Evolutionary conservation across 2,329 filamentous ascomycete genomes (phyloP).

Genomic region (Botrytis aclada): DNA sequence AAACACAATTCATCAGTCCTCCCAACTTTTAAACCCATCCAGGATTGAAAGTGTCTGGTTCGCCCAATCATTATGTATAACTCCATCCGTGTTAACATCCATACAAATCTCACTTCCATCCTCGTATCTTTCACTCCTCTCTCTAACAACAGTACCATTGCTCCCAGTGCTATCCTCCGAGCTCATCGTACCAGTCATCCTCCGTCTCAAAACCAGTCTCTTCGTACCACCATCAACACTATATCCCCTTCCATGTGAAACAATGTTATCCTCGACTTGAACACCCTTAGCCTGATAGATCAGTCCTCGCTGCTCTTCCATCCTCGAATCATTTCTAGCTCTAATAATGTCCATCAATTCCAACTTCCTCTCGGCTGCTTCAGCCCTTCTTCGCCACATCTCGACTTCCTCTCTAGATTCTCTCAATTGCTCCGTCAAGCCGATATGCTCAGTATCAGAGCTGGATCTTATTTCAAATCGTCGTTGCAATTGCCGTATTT

Average conservation of each 20-base stretch:
- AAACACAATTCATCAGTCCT: neutral
- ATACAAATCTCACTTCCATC: slow-evolving; percentile 13
- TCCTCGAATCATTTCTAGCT: slow-evolving; percentile 4
- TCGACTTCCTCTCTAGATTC: slow-evolving; percentile 43
- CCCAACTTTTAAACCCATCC: slow-evolving; percentile 5
- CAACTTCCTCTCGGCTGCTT: slow-evolving; percentile 53
- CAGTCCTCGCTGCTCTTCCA: neutral
- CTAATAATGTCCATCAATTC: slow-evolving; percentile 37
- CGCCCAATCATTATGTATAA: slow-evolving; percentile 21
- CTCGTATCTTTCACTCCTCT: slow-evolving; percentile 5
- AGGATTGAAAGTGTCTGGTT: slow-evolving; percentile 15
- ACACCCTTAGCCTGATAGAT: neutral
- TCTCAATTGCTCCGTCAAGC: slow-evolving; percentile 49
- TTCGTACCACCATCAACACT: slow-evolving; percentile 17
- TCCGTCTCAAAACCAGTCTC: slow-evolving; percentile 19
- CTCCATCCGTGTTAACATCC: slow-evolving; percentile 12
- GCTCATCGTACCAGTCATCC: slow-evolving; percentile 24
- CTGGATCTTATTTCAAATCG: slow-evolving; percentile 47
- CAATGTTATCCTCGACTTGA: neutral
- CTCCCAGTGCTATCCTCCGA: slow-evolving; percentile 29
- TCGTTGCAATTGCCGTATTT: slow-evolving; percentile 45
- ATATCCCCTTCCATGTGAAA: slow-evolving; percentile 3
- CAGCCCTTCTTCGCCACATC: slow-evolving; percentile 54
- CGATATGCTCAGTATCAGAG: slow-evolving; percentile 39
- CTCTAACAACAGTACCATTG: slow-evolving; percentile 30